phyloP scores from a whole-genome alignment of 352 stramenopile species.

The Phytophthora tentaculata region DNA sequence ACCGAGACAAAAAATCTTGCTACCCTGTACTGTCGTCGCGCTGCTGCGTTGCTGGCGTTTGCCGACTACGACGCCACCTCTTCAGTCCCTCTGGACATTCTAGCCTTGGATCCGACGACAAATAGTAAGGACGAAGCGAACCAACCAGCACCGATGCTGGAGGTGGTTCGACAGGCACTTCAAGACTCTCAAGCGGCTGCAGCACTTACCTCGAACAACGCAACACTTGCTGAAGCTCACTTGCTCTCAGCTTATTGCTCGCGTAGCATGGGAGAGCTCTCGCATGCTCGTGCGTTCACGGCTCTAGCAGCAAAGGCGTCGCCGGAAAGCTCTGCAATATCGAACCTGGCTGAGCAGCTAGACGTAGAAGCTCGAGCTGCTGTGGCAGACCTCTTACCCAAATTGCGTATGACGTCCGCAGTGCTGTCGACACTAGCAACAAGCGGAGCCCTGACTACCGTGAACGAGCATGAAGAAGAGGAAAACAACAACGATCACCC shows the following conservation, averaged over 20 bases:
- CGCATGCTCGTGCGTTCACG: conserved; percentile 36
- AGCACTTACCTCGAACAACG: conserved; percentile 29
- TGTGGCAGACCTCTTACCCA: conserved; percentile 16
- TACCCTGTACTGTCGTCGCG: conserved; percentile 42
- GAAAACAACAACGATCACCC: conserved; percentile 39
- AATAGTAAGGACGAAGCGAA: conserved; percentile 12
- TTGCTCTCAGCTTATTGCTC: conserved; percentile 49
- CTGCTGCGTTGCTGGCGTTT: conserved; percentile 42
- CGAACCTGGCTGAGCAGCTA: conserved; percentile 43
- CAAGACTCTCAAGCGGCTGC: conserved; percentile 45
- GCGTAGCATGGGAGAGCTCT: conserved; percentile 46
- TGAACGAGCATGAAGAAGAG: conserved; percentile 18
- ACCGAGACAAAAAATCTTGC: conserved; percentile 32
- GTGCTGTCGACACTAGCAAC: conserved; percentile 10
- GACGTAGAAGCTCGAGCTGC: conserved; percentile 32
- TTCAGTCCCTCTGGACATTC: conserved; percentile 31
- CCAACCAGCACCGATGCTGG: conserved; percentile 31
- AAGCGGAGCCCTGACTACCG: background rate
- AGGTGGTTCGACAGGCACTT: conserved; percentile 50
- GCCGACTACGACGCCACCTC: conserved; percentile 48
- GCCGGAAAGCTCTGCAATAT: conserved; percentile 31
- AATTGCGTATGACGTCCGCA: conserved; percentile 23
- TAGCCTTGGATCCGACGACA: conserved; percentile 18
- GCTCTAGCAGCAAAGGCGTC: conserved; percentile 33
- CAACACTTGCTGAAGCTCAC: conserved; percentile 34